phyloP scores from a whole-genome alignment of 1,139 yeast species.

The Yamadazyma aaseri region DNA sequence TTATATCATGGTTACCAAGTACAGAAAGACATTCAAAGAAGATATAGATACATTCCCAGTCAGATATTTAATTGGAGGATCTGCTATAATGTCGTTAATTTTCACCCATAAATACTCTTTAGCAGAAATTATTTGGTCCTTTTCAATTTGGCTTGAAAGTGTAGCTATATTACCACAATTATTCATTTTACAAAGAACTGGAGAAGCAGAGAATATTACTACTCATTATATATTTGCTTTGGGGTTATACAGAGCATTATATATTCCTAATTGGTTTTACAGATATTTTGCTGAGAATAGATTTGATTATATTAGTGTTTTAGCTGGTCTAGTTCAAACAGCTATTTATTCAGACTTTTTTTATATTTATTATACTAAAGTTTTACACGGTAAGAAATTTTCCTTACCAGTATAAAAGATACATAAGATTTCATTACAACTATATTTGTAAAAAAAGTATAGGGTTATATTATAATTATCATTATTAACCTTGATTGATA shows the following conservation, averaged over 20 bases:
- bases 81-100: slow-evolving; percentile 57
- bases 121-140: slow-evolving; percentile 70
- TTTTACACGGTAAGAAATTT: slow-evolving; percentile 78
- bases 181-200: slow-evolving; percentile 84
- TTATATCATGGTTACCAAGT: slow-evolving; percentile 64
- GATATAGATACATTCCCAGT: slow-evolving; percentile 72
- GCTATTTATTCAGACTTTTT: slow-evolving; percentile 90
- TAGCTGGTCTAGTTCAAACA: slow-evolving; percentile 85
- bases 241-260: slow-evolving; percentile 84
- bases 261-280: slow-evolving; percentile 94
- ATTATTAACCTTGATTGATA: too few relatives aligned
- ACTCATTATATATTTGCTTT: slow-evolving; percentile 91
- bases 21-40: slow-evolving; percentile 52
- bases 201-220: slow-evolving; percentile 84
- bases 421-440: slow-evolving; percentile 1
- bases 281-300: slow-evolving; percentile 69
- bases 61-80: slow-evolving; percentile 66
- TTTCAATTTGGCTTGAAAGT: slow-evolving; percentile 83
- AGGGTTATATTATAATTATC: too few relatives aligned
- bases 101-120: slow-evolving; percentile 65
- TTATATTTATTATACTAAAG: slow-evolving; percentile 78
- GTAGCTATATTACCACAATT: slow-evolving; percentile 92
- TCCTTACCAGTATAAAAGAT: slow-evolving; percentile 53
- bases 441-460: neutral
- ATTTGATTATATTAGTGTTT: slow-evolving; percentile 68